These are phyloP conservation scores for Solanum medicagineum DNA, from an alignment of 257 asterid genomes.

Conservation along the genomic window DNA sequence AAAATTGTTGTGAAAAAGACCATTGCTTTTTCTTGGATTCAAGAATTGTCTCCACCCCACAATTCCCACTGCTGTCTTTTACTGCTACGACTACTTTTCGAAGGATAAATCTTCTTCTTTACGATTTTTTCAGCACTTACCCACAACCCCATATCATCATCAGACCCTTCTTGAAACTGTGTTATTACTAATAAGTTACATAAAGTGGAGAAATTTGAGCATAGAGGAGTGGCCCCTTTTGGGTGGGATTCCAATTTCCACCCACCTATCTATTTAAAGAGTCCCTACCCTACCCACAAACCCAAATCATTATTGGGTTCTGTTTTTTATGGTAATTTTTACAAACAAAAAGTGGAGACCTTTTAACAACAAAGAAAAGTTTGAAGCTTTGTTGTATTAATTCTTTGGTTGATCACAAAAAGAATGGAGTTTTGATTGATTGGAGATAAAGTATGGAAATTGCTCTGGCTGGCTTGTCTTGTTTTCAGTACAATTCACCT, in stretches of 20 bases:
- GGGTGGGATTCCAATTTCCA: not conserved
- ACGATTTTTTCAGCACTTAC: conserved; percentile 11
- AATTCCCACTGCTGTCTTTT: not conserved
- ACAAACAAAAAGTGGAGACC: not conserved
- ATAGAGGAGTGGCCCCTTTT: not conserved
- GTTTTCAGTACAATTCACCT: conserved; percentile 17
- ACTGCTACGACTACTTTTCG: not conserved
- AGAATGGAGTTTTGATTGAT: not conserved
- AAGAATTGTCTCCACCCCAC: conserved; percentile 15
- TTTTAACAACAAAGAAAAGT: not conserved
- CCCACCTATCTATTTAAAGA: conserved; percentile 6
- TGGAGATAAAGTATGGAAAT: conserved; percentile 19
- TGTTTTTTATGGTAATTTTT: not conserved
- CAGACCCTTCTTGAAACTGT: not conserved
- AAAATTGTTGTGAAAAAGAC: not conserved
- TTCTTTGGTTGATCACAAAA: conserved; percentile 6
- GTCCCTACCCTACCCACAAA: not conserved
- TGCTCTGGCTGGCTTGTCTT: conserved; percentile 22
- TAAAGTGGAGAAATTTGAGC: not conserved
- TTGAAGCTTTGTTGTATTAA: not conserved
- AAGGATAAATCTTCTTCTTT: conserved; percentile 19
- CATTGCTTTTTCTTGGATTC: not conserved
- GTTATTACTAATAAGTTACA: not conserved
- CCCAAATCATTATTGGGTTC: conserved; percentile 12
- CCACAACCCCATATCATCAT: conserved; percentile 6